phyloP scores from a whole-genome alignment of 768 basidiomycete species.

The Tylopilus sp. region DNA sequence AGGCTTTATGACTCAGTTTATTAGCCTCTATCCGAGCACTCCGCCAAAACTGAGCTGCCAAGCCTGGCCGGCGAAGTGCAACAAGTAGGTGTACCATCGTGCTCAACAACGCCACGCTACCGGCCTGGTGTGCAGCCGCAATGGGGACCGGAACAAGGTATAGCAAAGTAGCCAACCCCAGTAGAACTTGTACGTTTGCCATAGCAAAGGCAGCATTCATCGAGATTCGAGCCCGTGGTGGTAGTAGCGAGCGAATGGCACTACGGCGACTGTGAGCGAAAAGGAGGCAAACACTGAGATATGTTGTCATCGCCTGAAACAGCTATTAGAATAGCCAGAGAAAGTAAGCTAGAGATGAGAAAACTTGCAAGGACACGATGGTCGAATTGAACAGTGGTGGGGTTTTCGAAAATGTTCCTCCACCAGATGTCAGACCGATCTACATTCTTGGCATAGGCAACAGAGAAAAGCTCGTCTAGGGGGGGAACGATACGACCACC shows the following conservation, averaged over 20 bases:
- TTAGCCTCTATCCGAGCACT: conserved; percentile 27
- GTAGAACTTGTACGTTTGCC: conserved; percentile 78
- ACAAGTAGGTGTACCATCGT: conserved; percentile 76
- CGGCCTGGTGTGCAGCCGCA: conserved; percentile 93
- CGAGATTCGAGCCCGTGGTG: conserved; percentile 55
- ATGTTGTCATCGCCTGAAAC: conserved; percentile 79
- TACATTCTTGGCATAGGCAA: conserved; percentile 63
- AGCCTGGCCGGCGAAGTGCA: conserved; percentile 65
- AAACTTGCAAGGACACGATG: conserved; percentile 83
- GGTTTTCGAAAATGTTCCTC: conserved; percentile 96
- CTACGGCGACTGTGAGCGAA: conserved; percentile 57
- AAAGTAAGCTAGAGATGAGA: background rate
- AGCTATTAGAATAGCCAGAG: background rate
- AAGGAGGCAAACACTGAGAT: conserved; percentile 61
- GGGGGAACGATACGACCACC: conserved; percentile 85
- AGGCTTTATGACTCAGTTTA: conserved; percentile 6
- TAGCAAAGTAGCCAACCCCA: conserved; percentile 77
- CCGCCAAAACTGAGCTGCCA: conserved; percentile 62
- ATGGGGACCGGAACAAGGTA: conserved; percentile 92
- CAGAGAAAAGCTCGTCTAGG: conserved; percentile 73
- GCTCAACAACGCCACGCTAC: conserved; percentile 84
- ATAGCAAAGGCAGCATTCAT: conserved; percentile 65
- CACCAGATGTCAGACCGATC: conserved; percentile 85
- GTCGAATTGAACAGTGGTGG: conserved; percentile 95
- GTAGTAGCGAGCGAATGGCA: conserved; percentile 46